phyloP scores from a whole-genome alignment of 345 rosid species.

The Dipteronia sinensis region DNA sequence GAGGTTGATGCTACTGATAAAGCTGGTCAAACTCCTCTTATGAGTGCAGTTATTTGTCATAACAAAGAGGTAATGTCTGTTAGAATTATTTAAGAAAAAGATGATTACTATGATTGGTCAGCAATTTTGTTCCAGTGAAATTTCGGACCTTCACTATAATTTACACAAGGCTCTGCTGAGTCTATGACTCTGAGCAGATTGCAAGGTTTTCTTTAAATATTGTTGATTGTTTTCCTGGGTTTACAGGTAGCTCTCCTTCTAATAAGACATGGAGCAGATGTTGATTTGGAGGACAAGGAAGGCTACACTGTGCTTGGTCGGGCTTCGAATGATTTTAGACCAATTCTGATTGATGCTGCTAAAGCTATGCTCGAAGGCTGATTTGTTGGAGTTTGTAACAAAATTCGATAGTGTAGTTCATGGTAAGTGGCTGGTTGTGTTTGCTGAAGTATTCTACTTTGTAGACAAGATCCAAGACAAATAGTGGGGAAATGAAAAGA shows the following conservation, averaged over 20 bases:
- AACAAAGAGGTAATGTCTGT: constrained; percentile 57
- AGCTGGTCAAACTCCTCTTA: constrained; percentile 91
- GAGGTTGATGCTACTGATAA: constrained; percentile 75
- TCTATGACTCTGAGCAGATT: not conserved
- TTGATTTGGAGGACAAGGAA: constrained; percentile 88
- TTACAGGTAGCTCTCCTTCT: constrained; percentile 76
- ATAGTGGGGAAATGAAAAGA: not conserved
- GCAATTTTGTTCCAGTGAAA: not conserved
- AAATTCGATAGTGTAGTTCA: constrained; percentile 1
- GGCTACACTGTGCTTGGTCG: constrained; percentile 95
- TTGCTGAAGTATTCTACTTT: not conserved
- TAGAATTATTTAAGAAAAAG: not conserved
- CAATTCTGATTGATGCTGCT: constrained; percentile 69
- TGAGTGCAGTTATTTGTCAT: constrained; percentile 71
- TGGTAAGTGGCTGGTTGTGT: constrained; percentile 5
- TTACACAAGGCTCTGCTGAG: not conserved
- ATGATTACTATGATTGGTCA: not conserved
- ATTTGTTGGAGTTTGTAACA: constrained; percentile 14
- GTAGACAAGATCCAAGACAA: not conserved
- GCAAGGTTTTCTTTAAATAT: not conserved
- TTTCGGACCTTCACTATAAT: not conserved
- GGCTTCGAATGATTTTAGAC: constrained; percentile 65
- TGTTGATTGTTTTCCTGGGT: constrained; percentile 6
- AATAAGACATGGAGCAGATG: constrained; percentile 89
- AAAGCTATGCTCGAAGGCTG: constrained; percentile 79